Evolutionary conservation across 352 stramenopile genomes (phyloP), one percentile per base, ranked within the genome.

Genomic region (Globisporangium uncinulatum): DNA sequence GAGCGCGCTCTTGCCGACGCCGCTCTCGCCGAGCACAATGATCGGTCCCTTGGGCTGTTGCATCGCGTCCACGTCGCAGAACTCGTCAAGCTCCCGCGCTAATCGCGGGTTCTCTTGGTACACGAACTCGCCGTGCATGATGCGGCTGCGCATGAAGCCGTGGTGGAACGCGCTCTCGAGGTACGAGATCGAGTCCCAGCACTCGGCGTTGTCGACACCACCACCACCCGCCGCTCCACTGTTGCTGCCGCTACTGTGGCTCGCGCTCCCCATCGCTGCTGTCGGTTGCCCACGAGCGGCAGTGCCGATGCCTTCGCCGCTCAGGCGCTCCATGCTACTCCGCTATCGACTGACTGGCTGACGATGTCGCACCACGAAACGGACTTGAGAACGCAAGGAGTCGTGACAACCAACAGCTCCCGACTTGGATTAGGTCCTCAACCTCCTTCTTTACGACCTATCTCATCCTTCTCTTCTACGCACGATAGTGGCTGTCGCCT

Each of bases 41-140:
- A 94, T 72, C 15, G 82, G 82, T 0, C 78, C 79, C 50, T 89
- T 90, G 15, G 74, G 70, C n/a, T 83, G 78, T 52, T 89, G 79
- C 84, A 94, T 94, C 13, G 69, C 69, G 48, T 92, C 84, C n/a
- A 89, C 81, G 57, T 94, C 81, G 51, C 84, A 94, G 61, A 87
- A 94, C 42, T 91, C 82, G 56, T 92, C 82, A 7, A 92, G 66
- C 54, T 91, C 79, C 21, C 76, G 67, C 4, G 74, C 79, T 29
- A 91, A 56, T 31, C 74, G 74, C 17, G 62, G 11, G 65, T 89
- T 87, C 66, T 90, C 80, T 31, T 77, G 66, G 61, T 87, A 91
- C 44, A 90, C 82, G 63, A 89, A 92, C 54, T 90, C 76, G 21
- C 79, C 71, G 7, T 64, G 78, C 51, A 77, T 80, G 47, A 88